A percentile compares a stretch with the other conserved stretches of the same genome.
Evolutionary conservation across 495 filamentous ascomycete species (phyloP).

Genomic region (Xanthoparmelia taractica): DNA sequence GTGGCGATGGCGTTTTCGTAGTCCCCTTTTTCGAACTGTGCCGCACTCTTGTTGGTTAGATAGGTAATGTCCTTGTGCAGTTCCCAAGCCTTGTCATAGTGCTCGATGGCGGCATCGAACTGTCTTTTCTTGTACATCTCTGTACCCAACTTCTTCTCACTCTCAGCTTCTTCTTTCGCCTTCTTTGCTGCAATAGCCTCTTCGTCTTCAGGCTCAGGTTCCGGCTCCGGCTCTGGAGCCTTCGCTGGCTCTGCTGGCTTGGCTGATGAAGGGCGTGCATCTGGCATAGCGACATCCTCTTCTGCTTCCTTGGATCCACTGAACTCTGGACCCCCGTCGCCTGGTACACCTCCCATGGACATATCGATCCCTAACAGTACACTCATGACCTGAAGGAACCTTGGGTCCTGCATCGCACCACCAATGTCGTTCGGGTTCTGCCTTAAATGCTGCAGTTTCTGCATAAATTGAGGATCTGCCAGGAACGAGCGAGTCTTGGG

Average conservation of each 20-base stretch:
- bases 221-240: constrained; percentile 51
- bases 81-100: constrained; percentile 95
- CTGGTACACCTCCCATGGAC: constrained; percentile 61
- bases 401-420: constrained; percentile 74
- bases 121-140: constrained; percentile 97
- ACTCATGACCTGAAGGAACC: constrained; percentile 89
- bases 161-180: constrained; percentile 86
- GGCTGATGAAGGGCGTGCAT: constrained; percentile 47
- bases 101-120: constrained; percentile 87
- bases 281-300: constrained; percentile 75
- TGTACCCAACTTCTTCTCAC: constrained; percentile 89
- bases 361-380: constrained; percentile 92
- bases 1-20: constrained; percentile 75
- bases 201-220: constrained; percentile 65
- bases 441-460: constrained; percentile 71
- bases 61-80: constrained; percentile 94
- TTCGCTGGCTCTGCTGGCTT: constrained; percentile 44
- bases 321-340: constrained; percentile 33
- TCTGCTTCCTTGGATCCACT: constrained; percentile 47
- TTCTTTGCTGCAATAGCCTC: constrained; percentile 75
- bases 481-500: constrained; percentile 84
- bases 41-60: constrained; percentile 90
- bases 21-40: constrained; percentile 93
- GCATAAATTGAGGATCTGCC: constrained; percentile 83
- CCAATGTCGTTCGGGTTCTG: constrained; percentile 74